Conservation (phyloP, 257 asterid species). For the Anisodus acutangulus region DNA sequence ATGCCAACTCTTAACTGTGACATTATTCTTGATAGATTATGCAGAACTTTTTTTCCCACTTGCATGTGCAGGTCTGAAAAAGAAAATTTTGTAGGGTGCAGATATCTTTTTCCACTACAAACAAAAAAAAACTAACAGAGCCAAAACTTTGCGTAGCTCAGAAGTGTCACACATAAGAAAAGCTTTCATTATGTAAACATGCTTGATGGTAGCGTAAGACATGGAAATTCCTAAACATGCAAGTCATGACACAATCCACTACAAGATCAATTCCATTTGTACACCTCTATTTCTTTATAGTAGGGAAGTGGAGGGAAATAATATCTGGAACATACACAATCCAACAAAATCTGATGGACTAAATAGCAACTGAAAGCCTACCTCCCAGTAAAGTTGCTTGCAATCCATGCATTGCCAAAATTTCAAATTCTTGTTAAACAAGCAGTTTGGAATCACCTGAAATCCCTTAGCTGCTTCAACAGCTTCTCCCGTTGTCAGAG, state of each 20-base stretch:
- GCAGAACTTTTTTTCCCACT: slow-evolving; percentile 21
- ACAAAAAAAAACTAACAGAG: neutral
- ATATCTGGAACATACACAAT: neutral
- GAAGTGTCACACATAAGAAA: neutral
- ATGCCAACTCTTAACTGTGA: slow-evolving; percentile 1
- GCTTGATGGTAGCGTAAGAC: neutral
- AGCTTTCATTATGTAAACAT: neutral
- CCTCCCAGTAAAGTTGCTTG: slow-evolving; percentile 98
- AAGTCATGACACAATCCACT: neutral
- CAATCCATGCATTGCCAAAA: slow-evolving; percentile 97
- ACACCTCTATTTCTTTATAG: neutral
- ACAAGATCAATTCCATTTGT: slow-evolving; percentile 2
- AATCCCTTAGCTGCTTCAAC: slow-evolving; percentile 91
- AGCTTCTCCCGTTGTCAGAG: slow-evolving; percentile 90
- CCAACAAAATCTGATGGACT: neutral
- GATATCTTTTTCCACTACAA: neutral
- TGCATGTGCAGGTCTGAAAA: neutral
- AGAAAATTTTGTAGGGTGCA: neutral
- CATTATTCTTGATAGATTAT: neutral
- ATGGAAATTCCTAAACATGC: neutral
- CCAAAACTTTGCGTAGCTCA: neutral
- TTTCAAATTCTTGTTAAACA: slow-evolving; percentile 77
- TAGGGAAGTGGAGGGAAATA: neutral
- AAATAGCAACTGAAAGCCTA: slow-evolving; percentile 37
- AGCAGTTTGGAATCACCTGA: slow-evolving; percentile 91